Conservation (phyloP, 495 filamentous ascomycete genomes). For the Neurospora africana region DNA sequence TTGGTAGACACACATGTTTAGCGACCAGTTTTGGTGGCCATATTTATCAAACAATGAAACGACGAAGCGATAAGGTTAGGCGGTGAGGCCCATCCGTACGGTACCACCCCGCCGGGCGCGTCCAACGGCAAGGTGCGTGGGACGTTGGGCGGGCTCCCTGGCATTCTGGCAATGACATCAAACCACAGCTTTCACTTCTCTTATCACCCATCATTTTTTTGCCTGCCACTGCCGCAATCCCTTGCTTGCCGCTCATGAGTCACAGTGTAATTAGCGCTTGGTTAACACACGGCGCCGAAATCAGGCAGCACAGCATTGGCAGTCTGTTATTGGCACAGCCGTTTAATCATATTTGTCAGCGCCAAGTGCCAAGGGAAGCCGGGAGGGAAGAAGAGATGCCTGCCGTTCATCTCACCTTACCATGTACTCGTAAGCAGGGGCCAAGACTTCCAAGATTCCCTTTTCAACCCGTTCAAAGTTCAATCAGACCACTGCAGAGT, state of each 20-base stretch:
- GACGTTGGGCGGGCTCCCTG: neutral
- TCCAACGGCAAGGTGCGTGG: neutral
- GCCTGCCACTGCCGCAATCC: neutral
- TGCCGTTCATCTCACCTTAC: too few species aligned
- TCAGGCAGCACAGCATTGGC: neutral
- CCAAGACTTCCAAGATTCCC: too few species aligned
- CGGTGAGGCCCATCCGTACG: neutral
- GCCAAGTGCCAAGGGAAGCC: neutral
- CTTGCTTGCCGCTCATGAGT: neutral
- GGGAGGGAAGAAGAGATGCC: too few species aligned
- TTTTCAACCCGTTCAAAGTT: too few species aligned
- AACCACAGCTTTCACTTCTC: neutral
- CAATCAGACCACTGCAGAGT: too few species aligned
- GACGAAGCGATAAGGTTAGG: neutral
- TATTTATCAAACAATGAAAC: neutral
- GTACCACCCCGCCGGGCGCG: neutral
- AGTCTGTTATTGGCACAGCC: neutral
- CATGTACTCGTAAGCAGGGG: too few species aligned
- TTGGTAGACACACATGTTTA: neutral
- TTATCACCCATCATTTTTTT: neutral
- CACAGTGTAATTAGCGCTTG: neutral
- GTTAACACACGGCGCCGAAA: neutral
- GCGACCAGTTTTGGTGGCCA: neutral
- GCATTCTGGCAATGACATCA: neutral
- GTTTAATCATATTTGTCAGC: neutral